A percentile compares a stretch with the other conserved stretches of the same genome.
These are phyloP conservation scores for Colletotrichum cordylinicola DNA, from an alignment of 2,329 filamentous ascomycete species.

Conservation along the genomic window DNA sequence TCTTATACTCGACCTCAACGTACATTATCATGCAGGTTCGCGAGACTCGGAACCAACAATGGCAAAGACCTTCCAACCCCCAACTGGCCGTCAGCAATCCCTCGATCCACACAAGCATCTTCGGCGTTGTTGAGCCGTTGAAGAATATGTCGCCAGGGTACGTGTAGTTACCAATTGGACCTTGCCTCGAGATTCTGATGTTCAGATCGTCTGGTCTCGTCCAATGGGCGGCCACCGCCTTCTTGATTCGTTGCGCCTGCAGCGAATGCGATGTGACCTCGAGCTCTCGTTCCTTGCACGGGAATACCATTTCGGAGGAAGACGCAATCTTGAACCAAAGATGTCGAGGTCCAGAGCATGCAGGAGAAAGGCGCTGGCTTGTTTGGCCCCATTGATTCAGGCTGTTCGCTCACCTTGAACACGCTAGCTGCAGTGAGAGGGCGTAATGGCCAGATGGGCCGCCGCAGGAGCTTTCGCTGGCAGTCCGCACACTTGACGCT, in stretches of 20 bases:
- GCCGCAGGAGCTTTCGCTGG: background rate
- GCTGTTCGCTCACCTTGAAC: background rate
- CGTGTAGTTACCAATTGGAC: background rate
- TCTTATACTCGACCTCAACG: constrained; percentile 11
- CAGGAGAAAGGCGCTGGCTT: background rate
- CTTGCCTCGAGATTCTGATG: background rate
- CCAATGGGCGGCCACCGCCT: background rate
- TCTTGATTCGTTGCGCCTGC: background rate
- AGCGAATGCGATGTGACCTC: background rate
- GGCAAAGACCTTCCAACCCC: constrained; percentile 1
- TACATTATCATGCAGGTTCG: constrained; percentile 16
- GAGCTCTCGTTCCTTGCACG: background rate
- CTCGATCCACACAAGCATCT: constrained; percentile 17
- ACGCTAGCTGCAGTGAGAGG: constrained; percentile 9
- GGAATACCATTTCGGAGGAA: background rate
- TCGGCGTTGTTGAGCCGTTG: constrained; percentile 18
- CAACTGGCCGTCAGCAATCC: constrained; percentile 8
- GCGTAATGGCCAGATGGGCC: background rate
- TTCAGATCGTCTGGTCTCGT: background rate
- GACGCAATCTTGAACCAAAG: background rate
- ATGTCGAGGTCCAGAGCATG: background rate
- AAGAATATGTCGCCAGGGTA: constrained; percentile 19
- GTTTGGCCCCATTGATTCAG: background rate
- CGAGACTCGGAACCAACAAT: constrained; percentile 19
- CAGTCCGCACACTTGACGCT: background rate